These are phyloP conservation scores for Cladosporium sp. DNA, from an alignment of 2,329 filamentous ascomycete species.

Conservation along the genomic window DNA sequence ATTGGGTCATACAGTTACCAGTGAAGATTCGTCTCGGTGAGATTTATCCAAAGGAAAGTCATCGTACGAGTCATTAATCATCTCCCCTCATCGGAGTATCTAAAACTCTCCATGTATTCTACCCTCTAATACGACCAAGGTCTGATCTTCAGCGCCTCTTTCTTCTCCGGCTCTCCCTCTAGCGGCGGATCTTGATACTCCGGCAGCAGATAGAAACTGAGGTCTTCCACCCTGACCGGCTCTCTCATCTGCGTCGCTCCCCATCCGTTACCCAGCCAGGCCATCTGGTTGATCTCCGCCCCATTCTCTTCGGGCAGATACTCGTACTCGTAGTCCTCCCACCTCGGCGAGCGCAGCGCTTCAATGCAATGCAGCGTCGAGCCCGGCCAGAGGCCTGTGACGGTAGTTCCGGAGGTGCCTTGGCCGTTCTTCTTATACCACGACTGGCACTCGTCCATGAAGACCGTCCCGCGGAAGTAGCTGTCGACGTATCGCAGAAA, in stretches of 20 bases:
- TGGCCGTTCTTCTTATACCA: slow-evolving; percentile 62
- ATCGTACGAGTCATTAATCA: not conserved
- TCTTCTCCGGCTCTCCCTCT: slow-evolving; percentile 36
- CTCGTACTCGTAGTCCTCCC: slow-evolving; percentile 58
- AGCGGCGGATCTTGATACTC: slow-evolving; percentile 37
- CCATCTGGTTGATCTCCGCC: slow-evolving; percentile 48
- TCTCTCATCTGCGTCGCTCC: slow-evolving; percentile 53
- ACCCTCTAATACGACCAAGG: slow-evolving; percentile 34
- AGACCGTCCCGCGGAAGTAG: slow-evolving; percentile 49
- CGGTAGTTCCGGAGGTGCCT: slow-evolving; percentile 54
- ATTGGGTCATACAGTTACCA: too few species aligned
- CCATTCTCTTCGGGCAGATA: slow-evolving; percentile 29
- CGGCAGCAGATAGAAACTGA: slow-evolving; percentile 41
- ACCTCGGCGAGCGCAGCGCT: slow-evolving; percentile 52
- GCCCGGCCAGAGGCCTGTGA: slow-evolving; percentile 67
- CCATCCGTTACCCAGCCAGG: slow-evolving; percentile 66
- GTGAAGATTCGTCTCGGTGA: too few species aligned
- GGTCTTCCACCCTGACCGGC: slow-evolving; percentile 32
- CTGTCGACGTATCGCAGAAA: slow-evolving; percentile 46
- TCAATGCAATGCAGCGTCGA: slow-evolving; percentile 60
- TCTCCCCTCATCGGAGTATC: not conserved
- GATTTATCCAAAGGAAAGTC: too few species aligned
- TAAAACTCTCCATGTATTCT: not conserved
- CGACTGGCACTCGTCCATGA: slow-evolving; percentile 61
- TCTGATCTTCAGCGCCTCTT: slow-evolving; percentile 30